These are phyloP conservation scores for Solanum paucissectum DNA, from an alignment of 257 asterid genomes.

Conservation along the genomic window DNA sequence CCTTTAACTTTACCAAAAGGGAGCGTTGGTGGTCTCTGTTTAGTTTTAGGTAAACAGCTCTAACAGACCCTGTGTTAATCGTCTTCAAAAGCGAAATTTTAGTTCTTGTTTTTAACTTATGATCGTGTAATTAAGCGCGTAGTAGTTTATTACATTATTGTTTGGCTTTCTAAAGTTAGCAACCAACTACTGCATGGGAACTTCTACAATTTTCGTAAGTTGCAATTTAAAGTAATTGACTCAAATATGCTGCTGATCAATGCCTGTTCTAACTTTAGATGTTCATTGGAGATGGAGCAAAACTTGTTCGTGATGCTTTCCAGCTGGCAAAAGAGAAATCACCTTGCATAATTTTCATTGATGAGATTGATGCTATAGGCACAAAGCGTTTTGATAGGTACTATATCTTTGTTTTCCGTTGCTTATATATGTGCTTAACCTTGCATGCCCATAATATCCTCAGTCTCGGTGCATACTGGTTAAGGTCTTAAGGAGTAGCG, in stretches of 20 bases:
- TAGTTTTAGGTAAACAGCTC: neutral
- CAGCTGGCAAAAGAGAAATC: conserved; percentile 91
- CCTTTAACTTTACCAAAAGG: neutral
- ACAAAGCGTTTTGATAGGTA: conserved; percentile 90
- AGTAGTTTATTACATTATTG: neutral
- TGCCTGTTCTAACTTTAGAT: conserved; percentile 31
- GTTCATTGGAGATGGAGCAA: conserved; percentile 90
- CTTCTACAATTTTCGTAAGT: neutral
- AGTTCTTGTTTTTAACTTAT: neutral
- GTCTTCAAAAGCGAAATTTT: neutral
- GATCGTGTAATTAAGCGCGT: neutral
- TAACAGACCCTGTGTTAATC: neutral
- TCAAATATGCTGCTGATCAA: neutral
- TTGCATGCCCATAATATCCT: neutral
- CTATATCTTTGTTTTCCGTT: neutral
- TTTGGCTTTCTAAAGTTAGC: neutral
- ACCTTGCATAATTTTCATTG: conserved; percentile 90
- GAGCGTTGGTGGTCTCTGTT: neutral
- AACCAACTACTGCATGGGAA: neutral
- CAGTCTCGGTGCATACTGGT: neutral
- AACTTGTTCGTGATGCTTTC: conserved; percentile 92
- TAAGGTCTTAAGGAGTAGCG: neutral
- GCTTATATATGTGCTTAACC: neutral
- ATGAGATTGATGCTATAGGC: conserved; percentile 94
- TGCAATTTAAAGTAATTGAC: neutral